These are phyloP conservation scores for Verticillium nubilum DNA, from an alignment of 2,329 filamentous ascomycete genomes.

Conservation along the genomic window DNA sequence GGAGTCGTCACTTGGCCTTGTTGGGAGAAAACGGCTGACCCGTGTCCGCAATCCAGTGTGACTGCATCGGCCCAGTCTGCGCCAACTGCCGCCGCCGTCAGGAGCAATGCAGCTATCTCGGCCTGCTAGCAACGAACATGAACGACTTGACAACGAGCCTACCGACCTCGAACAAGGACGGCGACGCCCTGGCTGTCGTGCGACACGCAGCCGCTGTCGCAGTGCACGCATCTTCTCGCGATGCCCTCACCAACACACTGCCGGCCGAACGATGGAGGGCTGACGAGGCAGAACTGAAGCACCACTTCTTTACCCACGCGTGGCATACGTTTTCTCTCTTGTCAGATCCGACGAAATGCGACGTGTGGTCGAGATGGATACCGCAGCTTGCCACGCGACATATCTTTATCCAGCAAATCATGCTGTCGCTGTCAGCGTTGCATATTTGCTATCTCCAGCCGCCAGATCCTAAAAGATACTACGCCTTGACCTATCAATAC, in stretches of 20 bases:
- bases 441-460: constrained; percentile 12
- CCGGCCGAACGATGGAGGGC: constrained; percentile 10
- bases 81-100: constrained; percentile 10
- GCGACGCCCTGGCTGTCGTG: constrained; percentile 7
- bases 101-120: constrained; percentile 12
- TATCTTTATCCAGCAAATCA: constrained; percentile 11
- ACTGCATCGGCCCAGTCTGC: constrained; percentile 11
- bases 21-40: neutral
- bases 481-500: constrained; percentile 11
- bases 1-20: no score
- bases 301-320: constrained; percentile 12
- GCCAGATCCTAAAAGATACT: constrained; percentile 10
- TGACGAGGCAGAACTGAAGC: constrained; percentile 11
- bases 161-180: neutral
- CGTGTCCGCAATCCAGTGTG: constrained; percentile 4
- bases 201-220: constrained; percentile 10
- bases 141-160: constrained; percentile 7
- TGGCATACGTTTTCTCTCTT: constrained; percentile 11
- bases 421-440: constrained; percentile 11
- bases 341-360: constrained; percentile 8
- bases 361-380: constrained; percentile 12
- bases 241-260: constrained; percentile 7
- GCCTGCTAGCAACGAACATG: constrained; percentile 8
- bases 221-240: constrained; percentile 9
- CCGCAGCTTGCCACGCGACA: constrained; percentile 10